phyloP scores from a whole-genome alignment of 495 filamentous ascomycete species.

The Xylaria castorea region DNA sequence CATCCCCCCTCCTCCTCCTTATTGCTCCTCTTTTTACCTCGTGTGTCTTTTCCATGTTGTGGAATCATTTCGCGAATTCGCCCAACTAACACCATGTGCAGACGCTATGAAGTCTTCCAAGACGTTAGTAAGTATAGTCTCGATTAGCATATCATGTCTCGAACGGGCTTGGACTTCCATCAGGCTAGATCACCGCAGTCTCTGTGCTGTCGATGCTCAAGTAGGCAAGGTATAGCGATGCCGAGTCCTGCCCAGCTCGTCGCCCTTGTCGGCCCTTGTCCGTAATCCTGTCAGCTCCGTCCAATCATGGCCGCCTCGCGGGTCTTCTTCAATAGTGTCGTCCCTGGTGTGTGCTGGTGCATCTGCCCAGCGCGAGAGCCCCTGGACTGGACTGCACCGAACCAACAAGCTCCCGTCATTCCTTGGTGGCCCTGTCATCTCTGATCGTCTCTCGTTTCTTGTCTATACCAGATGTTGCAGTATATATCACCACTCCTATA shows the following conservation, averaged over 20 bases:
- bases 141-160: not conserved
- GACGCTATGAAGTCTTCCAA: not conserved
- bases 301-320: constrained; percentile 15
- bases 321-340: constrained; percentile 22
- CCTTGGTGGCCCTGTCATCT: constrained; percentile 3
- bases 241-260: constrained; percentile 14
- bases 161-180: not conserved
- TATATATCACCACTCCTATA: constrained; percentile 16
- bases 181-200: not conserved
- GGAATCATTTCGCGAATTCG: not conserved
- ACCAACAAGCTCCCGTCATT: constrained; percentile 11
- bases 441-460: not conserved
- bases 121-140: not conserved
- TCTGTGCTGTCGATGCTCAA: not conserved
- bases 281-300: constrained; percentile 4
- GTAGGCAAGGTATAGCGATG: not conserved
- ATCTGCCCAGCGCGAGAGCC: constrained; percentile 21
- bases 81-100: not conserved
- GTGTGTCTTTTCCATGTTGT: not conserved
- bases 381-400: constrained; percentile 15
- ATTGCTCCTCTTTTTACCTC: not conserved
- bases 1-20: constrained; percentile 1
- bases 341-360: constrained; percentile 7
- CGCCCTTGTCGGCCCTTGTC: constrained; percentile 11
- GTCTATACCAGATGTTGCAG: not conserved